These are phyloP conservation scores for Aphanomyces stellatus DNA, from an alignment of 352 stramenopile genomes.

Conservation along the genomic window DNA sequence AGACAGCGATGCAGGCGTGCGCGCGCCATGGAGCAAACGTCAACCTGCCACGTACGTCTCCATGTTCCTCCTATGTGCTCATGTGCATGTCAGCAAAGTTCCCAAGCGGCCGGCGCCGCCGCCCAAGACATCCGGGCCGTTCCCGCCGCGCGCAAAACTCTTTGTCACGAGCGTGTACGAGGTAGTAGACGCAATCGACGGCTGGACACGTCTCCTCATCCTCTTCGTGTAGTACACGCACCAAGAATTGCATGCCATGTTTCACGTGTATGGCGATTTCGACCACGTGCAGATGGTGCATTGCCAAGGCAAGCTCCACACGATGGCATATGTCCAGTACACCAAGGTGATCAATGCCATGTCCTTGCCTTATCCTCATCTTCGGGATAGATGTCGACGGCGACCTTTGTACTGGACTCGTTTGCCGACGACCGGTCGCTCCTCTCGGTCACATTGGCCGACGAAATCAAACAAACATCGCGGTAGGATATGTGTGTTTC, in stretches of 20 bases:
- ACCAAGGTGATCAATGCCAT: conserved; percentile 33
- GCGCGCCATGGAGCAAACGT: neutral
- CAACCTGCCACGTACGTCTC: neutral
- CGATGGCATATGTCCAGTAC: conserved; percentile 78
- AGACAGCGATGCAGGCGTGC: neutral
- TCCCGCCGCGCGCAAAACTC: neutral
- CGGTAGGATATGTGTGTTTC: neutral
- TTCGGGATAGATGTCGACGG: conserved; percentile 33
- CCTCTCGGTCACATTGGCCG: conserved; percentile 34
- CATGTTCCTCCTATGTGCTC: no score
- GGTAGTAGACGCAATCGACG: conserved; percentile 4
- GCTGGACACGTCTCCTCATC: neutral
- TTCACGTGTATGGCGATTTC: conserved; percentile 68
- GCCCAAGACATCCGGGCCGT: neutral
- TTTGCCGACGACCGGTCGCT: conserved; percentile 42
- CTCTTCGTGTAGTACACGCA: conserved; percentile 46
- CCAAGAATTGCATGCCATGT: conserved; percentile 77
- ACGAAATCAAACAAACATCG: conserved; percentile 8
- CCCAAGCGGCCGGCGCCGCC: neutral
- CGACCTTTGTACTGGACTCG: conserved; percentile 42
- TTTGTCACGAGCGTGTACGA: conserved; percentile 20
- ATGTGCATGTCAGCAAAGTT: neutral
- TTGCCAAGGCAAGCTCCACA: conserved; percentile 74
- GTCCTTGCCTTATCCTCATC: conserved; percentile 9
- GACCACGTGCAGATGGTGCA: conserved; percentile 54